phyloP scores from a whole-genome alignment of 352 stramenopile genomes.

The Peronospora belbahrii region DNA sequence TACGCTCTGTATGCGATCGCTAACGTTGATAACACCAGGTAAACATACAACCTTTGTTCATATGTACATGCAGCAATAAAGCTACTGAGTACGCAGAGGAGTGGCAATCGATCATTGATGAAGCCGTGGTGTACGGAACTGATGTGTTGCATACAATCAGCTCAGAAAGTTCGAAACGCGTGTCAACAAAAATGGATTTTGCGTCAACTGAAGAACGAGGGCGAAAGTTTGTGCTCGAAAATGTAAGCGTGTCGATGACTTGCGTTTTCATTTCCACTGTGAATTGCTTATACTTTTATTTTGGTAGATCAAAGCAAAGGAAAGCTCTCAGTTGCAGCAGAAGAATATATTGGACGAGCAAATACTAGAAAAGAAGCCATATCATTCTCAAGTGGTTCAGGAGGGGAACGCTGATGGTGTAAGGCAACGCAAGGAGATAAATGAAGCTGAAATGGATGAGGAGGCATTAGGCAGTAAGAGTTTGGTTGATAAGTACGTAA shows the following conservation, averaged over 20 bases:
- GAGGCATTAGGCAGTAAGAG: conserved; percentile 7
- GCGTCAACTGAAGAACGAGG: not conserved
- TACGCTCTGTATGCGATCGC: not conserved
- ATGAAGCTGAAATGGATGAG: conserved; percentile 2
- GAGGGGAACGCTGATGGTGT: conserved; percentile 3
- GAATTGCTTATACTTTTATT: too few species aligned
- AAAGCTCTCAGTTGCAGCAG: conserved; percentile 17
- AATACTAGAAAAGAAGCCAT: conserved; percentile 19
- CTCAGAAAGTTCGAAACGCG: not conserved
- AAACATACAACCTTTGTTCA: conserved; percentile 10
- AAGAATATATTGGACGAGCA: conserved; percentile 21
- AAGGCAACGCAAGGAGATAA: conserved; percentile 3
- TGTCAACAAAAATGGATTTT: not conserved
- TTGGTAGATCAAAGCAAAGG: conserved; percentile 14
- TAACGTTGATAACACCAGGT: conserved; percentile 13
- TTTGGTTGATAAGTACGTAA: conserved; percentile 21
- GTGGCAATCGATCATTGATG: conserved; percentile 13
- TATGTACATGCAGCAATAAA: conserved; percentile 9
- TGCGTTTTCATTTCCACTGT: too few species aligned
- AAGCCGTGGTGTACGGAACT: not conserved
- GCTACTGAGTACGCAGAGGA: conserved; percentile 13
- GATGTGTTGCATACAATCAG: not conserved
- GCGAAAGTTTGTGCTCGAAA: not conserved
- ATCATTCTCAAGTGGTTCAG: conserved; percentile 3
- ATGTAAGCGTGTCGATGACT: conserved; percentile 10